Conservation (phyloP, 2,329 filamentous ascomycete genomes). For the Beauveria brongniartii region DNA sequence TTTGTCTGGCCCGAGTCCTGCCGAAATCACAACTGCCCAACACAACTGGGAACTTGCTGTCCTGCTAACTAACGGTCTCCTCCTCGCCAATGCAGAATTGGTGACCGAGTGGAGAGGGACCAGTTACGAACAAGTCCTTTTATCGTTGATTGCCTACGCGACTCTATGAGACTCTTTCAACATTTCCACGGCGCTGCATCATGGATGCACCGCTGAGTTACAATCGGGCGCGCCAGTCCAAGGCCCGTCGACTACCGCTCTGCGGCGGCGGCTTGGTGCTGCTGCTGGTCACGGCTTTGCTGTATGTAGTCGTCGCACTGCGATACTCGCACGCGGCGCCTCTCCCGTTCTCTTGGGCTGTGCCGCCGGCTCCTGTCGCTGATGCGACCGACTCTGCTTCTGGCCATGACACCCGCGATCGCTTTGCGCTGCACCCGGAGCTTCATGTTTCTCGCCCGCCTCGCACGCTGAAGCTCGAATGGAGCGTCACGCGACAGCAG, state of each 20-base stretch:
- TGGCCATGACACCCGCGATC: neutral
- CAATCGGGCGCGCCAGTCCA: neutral
- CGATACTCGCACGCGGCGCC: neutral
- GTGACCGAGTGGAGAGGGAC: neutral
- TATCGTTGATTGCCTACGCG: neutral
- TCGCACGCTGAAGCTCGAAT: conserved; percentile 4
- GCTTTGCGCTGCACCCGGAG: conserved; percentile 9
- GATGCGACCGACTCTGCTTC: neutral
- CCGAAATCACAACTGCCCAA: neutral
- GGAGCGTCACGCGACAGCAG: conserved; percentile 10
- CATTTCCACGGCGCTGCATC: neutral
- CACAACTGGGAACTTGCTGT: neutral
- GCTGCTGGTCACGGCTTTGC: neutral
- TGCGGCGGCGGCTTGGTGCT: conserved; percentile 5
- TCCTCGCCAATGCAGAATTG: neutral
- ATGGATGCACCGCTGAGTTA: neutral
- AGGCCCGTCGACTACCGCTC: neutral
- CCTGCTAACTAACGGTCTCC: neutral
- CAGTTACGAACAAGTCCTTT: neutral
- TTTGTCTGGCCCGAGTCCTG: neutral
- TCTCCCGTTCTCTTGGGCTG: neutral
- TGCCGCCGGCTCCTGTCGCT: neutral
- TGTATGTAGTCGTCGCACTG: neutral
- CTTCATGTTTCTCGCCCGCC: conserved; percentile 7
- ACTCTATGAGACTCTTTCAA: neutral